Evolutionary conservation across 2,329 filamentous ascomycete genomes (phyloP).

Genomic region (Teratosphaeria epicoccoides): DNA sequence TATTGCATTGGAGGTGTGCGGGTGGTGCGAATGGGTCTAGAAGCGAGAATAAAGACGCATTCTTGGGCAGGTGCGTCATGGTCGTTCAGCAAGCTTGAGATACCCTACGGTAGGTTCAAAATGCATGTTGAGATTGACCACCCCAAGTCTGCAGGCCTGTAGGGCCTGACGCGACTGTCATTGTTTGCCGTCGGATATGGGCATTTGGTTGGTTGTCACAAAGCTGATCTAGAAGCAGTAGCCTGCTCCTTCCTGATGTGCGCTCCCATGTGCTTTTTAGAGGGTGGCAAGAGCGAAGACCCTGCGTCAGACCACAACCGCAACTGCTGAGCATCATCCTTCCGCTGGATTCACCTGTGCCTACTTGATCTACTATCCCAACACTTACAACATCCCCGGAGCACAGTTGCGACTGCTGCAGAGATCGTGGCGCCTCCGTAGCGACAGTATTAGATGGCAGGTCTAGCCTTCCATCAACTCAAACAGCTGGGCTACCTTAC

Average conservation of each 20-base stretch:
- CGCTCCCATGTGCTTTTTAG: neutral
- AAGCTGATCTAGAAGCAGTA: neutral
- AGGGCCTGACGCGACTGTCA: neutral
- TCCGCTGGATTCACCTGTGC: neutral
- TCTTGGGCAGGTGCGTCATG: neutral
- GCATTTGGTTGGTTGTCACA: neutral
- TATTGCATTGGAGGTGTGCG: neutral
- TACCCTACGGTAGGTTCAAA: conserved; percentile 4
- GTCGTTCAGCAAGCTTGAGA: neutral
- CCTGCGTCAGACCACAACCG: neutral
- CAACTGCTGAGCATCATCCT: neutral
- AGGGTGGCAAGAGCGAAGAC: neutral
- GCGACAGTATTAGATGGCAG: conserved; percentile 1
- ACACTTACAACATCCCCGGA: neutral
- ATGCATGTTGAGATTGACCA: neutral
- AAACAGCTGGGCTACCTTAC: neutral
- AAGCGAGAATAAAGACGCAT: neutral
- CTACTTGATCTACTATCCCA: neutral
- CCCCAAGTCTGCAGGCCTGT: neutral
- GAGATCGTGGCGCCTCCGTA: neutral
- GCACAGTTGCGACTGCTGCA: neutral
- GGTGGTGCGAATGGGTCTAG: neutral
- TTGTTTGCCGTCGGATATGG: neutral
- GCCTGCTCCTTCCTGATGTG: neutral
- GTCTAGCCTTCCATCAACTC: conserved; percentile 3